These are phyloP conservation scores for Mycena sp. DNA, from an alignment of 1,284 basidiomycete genomes.

Conservation along the genomic window DNA sequence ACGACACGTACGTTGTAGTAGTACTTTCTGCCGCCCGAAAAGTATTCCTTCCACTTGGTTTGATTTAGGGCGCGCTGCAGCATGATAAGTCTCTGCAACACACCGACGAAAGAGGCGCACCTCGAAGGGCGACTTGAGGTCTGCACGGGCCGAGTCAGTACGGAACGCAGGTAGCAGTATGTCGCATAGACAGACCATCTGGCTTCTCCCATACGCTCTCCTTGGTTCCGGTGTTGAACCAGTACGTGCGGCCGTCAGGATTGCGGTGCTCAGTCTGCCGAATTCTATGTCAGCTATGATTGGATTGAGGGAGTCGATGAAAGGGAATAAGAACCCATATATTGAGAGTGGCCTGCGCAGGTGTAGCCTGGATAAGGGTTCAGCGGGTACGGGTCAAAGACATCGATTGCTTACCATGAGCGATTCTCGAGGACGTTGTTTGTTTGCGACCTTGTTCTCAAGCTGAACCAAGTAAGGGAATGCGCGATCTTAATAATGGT, in stretches of 20 bases:
- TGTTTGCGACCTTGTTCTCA: no score
- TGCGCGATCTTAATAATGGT: no score
- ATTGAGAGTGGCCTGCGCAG: no score
- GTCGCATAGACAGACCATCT: conserved; percentile 62
- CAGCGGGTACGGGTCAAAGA: no score
- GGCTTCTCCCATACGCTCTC: conserved; percentile 92
- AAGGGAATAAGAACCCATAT: no score
- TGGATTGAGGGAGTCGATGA: no score
- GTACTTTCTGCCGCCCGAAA: conserved; percentile 89
- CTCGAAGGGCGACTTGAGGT: conserved; percentile 88
- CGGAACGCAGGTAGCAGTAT: conserved; percentile 22
- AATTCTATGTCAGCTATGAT: no score
- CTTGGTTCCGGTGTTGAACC: conserved; percentile 82
- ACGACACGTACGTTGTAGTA: conserved; percentile 81
- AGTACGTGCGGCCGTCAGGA: conserved; percentile 86
- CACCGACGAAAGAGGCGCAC: conserved; percentile 50
- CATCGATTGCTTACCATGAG: no score
- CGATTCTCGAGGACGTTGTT: no score
- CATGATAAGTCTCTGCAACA: conserved; percentile 28
- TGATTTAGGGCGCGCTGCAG: conserved; percentile 83
- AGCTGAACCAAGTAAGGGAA: no score
- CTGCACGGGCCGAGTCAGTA: conserved; percentile 48
- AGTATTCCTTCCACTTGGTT: conserved; percentile 94
- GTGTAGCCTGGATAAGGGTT: no score
- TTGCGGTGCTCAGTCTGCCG: conserved; percentile 87